Percentiles rank a stretch among this genome's conserved stretches.
phyloP scores from a whole-genome alignment of 257 asterid genomes.

The Gentiana straminea region DNA sequence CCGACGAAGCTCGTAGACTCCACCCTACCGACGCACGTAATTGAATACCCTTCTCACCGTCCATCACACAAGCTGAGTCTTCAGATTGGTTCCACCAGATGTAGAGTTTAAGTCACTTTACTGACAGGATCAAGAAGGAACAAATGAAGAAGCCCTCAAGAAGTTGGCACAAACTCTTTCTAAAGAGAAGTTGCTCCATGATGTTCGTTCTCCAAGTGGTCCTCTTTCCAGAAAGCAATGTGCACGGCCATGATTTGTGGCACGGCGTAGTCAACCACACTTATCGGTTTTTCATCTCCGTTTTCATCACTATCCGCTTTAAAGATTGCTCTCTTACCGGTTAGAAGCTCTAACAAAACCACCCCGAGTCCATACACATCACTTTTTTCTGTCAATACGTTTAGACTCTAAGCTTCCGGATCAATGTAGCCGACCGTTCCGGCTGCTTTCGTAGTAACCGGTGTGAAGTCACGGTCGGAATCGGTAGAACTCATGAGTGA shows the following conservation, averaged over 20 bases:
- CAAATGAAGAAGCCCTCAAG: too few species aligned
- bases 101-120: too few species aligned
- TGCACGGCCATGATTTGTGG: constrained; percentile 53
- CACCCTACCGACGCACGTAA: too few species aligned
- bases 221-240: too few species aligned
- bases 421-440: constrained; percentile 85
- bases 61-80: too few species aligned
- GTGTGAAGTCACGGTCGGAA: constrained; percentile 28
- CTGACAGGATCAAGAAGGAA: too few species aligned
- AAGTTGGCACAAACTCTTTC: too few species aligned
- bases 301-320: constrained; percentile 32
- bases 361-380: constrained; percentile 87
- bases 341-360: constrained; percentile 57
- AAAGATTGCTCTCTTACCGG: constrained; percentile 70
- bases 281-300: constrained; percentile 32
- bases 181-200: too few species aligned
- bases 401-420: constrained; percentile 66
- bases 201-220: too few species aligned
- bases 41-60: too few species aligned
- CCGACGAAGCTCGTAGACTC: too few species aligned
- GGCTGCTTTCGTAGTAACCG: constrained; percentile 50
- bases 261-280: constrained; percentile 68
- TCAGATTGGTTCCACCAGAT: too few species aligned
- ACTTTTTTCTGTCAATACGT: constrained; percentile 66
- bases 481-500: constrained; percentile 56